Evolutionary conservation across 2,329 filamentous ascomycete species (phyloP), one percentile per base, ranked within the genome.

Genomic region (Rugonectria rugulosa): DNA sequence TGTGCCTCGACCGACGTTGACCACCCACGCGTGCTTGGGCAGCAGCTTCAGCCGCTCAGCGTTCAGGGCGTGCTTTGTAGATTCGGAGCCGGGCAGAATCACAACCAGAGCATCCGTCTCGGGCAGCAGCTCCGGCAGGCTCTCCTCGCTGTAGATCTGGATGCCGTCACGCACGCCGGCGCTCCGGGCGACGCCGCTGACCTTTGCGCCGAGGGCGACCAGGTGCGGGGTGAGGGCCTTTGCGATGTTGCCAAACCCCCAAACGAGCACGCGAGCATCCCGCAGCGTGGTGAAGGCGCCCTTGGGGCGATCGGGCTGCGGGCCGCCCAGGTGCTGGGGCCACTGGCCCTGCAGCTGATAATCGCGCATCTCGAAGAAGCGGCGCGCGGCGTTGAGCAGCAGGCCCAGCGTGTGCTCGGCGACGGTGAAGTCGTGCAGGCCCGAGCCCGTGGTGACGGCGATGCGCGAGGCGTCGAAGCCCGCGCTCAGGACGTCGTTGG

Each of bases 181-280:
- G 8, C 67, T 69, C 11, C 86, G 76, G 11, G 87, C 87, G 2
- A 89, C 70, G 46, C 87, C 87, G 29, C 70, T 75, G 14, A 89
- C 86, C 1, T 76, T 74, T 10, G 86, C 82, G 20, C 87, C 87
- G 32, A 86, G 77, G 1, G 74, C 76, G 6, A 75, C 72, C 4
- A 88, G 74, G 62, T 78, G 77, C 19, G 85, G 85, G 5, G 81
- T 75, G 31, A 88, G 79, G 1, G 76, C 77, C 76, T 87, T 86
- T 26, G 84, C 86, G 47, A 88, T 88, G 71, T 88, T 88, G 52
- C 86, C 86, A 65, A 85, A 88, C 10, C 86, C 86, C 86, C 86
- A 88, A 65, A 88, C 76, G 26, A 83, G 72, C 4, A 88, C 75
- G 61, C 78, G 78, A 6, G 86, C 84, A 56, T 82, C 82, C 32